Percentiles rank a stretch among this genome's conserved stretches.
Conservation (phyloP, 352 stramenopile species). For the Phytophthora ramorum region DNA sequence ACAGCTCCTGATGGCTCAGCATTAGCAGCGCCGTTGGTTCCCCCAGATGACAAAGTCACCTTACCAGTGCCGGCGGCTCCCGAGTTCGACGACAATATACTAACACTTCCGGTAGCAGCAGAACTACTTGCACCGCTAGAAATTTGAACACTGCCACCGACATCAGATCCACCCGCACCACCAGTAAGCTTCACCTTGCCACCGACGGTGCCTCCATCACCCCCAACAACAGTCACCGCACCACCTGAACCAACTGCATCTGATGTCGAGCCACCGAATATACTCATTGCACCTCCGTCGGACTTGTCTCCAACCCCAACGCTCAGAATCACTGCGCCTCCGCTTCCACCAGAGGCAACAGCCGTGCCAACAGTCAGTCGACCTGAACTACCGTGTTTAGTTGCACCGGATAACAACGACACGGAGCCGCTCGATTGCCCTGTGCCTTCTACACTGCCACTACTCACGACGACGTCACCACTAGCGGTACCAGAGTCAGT, state of each 20-base stretch:
- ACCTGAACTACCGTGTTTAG: conserved; percentile 26
- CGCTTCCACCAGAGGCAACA: conserved; percentile 15
- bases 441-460: conserved; percentile 5
- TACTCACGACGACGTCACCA: conserved; percentile 33
- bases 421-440: conserved; percentile 31
- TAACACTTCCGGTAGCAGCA: conserved; percentile 9
- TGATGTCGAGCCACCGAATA: conserved; percentile 23
- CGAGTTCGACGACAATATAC: conserved; percentile 12
- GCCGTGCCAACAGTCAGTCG: conserved; percentile 27
- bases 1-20: conserved; percentile 18
- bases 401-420: conserved; percentile 28
- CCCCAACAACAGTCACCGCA: conserved; percentile 11
- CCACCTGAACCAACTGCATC: conserved; percentile 15
- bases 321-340: conserved; percentile 30
- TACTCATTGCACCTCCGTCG: conserved; percentile 20
- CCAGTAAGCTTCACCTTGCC: conserved; percentile 28
- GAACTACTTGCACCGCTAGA: conserved; percentile 24
- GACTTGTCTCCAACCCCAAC: conserved; percentile 29
- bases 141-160: conserved; percentile 33
- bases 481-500: conserved; percentile 19
- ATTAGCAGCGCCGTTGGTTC: conserved; percentile 4
- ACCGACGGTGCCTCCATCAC: conserved; percentile 26
- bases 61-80: conserved; percentile 7
- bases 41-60: conserved; percentile 17
- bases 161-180: conserved; percentile 13